A percentile compares a stretch with the other conserved stretches of the same genome.
Evolutionary conservation across 148 eudicot species (phyloP).

Genomic region (Heliosperma pusillum): DNA sequence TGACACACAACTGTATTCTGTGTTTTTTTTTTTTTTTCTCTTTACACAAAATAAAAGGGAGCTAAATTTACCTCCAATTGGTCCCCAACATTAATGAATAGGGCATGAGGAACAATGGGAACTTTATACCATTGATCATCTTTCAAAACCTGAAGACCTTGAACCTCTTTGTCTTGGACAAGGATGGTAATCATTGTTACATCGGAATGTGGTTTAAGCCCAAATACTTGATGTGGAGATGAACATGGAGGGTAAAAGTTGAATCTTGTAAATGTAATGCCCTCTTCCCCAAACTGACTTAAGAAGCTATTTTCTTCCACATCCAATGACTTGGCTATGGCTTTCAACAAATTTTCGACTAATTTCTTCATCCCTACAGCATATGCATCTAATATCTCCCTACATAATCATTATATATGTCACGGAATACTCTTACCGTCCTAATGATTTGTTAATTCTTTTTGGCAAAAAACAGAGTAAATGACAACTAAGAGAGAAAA

Average conservation of each 20-base stretch:
- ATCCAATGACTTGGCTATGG: constrained; percentile 37
- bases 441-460: too few relatives aligned
- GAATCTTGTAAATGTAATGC: constrained; percentile 26
- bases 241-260: constrained; percentile 48
- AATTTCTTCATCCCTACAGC: not conserved
- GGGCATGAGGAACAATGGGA: constrained; percentile 36
- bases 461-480: too few relatives aligned
- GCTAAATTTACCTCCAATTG: constrained; percentile 36
- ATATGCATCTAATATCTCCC: constrained; percentile 17
- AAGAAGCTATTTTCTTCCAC: constrained; percentile 34
- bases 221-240: constrained; percentile 31
- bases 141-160: constrained; percentile 46
- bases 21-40: too few relatives aligned
- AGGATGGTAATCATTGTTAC: constrained; percentile 41
- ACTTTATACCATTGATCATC: constrained; percentile 42
- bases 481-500: too few relatives aligned
- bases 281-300: constrained; percentile 26
- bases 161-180: constrained; percentile 41
- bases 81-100: constrained; percentile 42
- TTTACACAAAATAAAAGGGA: not conserved
- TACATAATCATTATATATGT: not conserved
- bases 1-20: too few relatives aligned
- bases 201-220: constrained; percentile 48
- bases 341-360: constrained; percentile 31
- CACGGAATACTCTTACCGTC: too few relatives aligned